Evolutionary conservation across 495 filamentous ascomycete species (phyloP), one percentile per base, ranked within the genome.

Genomic region (Mycothermus thermophilus): DNA sequence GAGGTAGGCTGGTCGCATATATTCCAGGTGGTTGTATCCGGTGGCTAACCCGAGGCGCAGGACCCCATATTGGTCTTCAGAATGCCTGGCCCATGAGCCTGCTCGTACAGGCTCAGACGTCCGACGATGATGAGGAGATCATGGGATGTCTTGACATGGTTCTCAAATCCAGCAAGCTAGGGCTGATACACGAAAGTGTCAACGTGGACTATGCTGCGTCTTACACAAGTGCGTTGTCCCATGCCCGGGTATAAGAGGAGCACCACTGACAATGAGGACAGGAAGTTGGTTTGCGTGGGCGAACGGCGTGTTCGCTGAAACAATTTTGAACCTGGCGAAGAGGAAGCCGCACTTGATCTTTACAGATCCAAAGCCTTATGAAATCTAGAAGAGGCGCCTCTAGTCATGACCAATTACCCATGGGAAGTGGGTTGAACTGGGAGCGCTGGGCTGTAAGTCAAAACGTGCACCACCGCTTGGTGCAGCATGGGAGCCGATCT

Each of bases 71-170:
- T 48, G 92, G 92, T 4, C 68, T 90, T 29, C 59, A 74, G 45
- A 77, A 93, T 38, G 88, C 87, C n/a, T 99, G 90, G 90, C 90
- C 90, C 2, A 93, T 99, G 80, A 88, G 81, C 43, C 63, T 93
- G 36, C 68, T 99, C 9, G 69, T 94, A 4, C 83, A 94, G 59
- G 83, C 83, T 15, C 80, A 85, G 69, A 99, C 90, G 3, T 81
- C 74, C n/a, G 69, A 88, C 30, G 69, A 90, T 34, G 86, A 92
- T 35, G 64, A 73, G 5, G 92, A 96, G 59, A 95, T 99, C 35
- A 62, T 51, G 36, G 62, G 68, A 21, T 75, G 69, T 37, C 50
- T 99, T 32, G 61, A 72, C n/a, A 47, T 77, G 24, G 88, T 99
- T 35, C 68, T 81, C 27, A 66, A 72, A 40, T 75, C 75, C 2